These are phyloP conservation scores for Aspergillus costaricaensis DNA, from an alignment of 2,329 filamentous ascomycete genomes.

Conservation along the genomic window DNA sequence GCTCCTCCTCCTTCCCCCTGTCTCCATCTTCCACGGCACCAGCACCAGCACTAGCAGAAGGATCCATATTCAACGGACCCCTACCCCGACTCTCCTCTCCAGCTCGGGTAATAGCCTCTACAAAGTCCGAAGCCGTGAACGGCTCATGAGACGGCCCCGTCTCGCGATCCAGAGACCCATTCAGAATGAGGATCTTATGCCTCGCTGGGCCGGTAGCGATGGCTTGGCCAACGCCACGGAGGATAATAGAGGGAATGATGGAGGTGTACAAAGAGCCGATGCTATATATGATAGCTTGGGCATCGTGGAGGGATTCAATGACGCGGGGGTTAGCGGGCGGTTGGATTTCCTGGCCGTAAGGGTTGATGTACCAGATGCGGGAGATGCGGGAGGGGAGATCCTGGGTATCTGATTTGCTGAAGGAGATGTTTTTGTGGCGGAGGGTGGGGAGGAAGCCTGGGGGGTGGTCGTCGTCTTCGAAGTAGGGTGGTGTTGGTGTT, in stretches of 20 bases:
- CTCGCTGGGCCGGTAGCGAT: conserved; percentile 55
- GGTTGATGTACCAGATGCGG: conserved; percentile 95
- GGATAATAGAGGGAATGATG: conserved; percentile 77
- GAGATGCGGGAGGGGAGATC: conserved; percentile 77
- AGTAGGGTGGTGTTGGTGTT: conserved; percentile 29
- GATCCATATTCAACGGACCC: conserved; percentile 5
- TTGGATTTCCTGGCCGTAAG: conserved; percentile 93
- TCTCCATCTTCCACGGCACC: not conserved
- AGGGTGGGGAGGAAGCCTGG: conserved; percentile 73
- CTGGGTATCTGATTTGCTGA: conserved; percentile 77
- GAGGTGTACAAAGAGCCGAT: conserved; percentile 94
- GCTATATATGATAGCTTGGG: conserved; percentile 78
- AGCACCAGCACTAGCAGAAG: not conserved
- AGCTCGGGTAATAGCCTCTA: conserved; percentile 75
- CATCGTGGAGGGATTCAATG: conserved; percentile 64
- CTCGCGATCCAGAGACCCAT: conserved; percentile 81
- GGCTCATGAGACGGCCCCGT: conserved; percentile 69
- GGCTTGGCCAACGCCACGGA: conserved; percentile 72
- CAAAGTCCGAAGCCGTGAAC: conserved; percentile 77
- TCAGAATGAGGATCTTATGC: conserved; percentile 80
- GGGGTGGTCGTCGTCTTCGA: conserved; percentile 51
- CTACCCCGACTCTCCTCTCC: conserved; percentile 67
- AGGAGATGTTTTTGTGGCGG: conserved; percentile 76
- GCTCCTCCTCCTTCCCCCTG: not conserved
- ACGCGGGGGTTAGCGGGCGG: conserved; percentile 82